phyloP scores from a whole-genome alignment of 2,329 filamentous ascomycete genomes.

The Exophiala sp. region DNA sequence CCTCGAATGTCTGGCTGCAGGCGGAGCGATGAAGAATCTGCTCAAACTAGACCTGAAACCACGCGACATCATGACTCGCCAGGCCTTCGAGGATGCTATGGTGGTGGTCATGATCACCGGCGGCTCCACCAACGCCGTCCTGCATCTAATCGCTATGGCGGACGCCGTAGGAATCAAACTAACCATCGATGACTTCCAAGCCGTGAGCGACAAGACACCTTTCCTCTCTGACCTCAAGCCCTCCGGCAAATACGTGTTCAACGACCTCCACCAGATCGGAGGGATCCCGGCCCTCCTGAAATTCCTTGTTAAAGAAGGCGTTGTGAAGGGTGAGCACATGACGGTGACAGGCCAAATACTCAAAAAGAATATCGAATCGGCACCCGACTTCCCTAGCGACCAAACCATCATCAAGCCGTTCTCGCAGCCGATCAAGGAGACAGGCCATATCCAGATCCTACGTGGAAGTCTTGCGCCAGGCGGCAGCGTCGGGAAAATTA shows the following conservation, averaged over 20 bases:
- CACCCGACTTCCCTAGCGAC: conserved; percentile 58
- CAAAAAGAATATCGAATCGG: conserved; percentile 53
- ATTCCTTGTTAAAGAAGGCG: conserved; percentile 52
- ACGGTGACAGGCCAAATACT: conserved; percentile 57
- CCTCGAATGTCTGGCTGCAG: conserved; percentile 65
- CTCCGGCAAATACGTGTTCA: conserved; percentile 60
- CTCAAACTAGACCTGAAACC: conserved; percentile 72
- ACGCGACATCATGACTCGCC: conserved; percentile 69
- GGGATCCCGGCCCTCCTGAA: conserved; percentile 55
- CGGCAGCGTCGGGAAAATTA: conserved; percentile 69
- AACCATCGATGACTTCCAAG: conserved; percentile 80
- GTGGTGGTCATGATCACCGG: conserved; percentile 74
- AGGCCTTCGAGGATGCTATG: conserved; percentile 83
- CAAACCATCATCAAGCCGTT: conserved; percentile 64
- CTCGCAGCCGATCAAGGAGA: conserved; percentile 62
- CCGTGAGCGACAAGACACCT: conserved; percentile 69
- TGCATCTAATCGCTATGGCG: conserved; percentile 78
- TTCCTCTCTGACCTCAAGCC: conserved; percentile 80
- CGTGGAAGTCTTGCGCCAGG: conserved; percentile 63
- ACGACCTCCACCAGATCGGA: conserved; percentile 52
- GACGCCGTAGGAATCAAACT: conserved; percentile 75
- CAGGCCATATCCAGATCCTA: conserved; percentile 68
- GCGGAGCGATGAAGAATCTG: conserved; percentile 66
- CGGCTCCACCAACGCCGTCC: conserved; percentile 78
- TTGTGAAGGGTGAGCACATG: conserved; percentile 55